These are phyloP conservation scores for Myxozyma udenii DNA, from an alignment of 805 yeast genomes.

Conservation along the genomic window DNA sequence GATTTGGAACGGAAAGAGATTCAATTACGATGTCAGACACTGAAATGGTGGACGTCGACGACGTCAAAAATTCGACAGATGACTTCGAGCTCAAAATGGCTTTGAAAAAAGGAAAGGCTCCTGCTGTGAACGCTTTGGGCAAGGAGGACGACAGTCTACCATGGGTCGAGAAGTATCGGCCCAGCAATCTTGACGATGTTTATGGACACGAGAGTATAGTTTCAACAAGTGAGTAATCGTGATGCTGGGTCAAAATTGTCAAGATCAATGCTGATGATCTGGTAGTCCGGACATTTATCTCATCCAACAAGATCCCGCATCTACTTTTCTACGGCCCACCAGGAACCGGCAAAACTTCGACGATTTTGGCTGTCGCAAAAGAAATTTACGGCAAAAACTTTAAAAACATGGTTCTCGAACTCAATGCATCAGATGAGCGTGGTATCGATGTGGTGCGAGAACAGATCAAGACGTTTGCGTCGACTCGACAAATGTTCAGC, in stretches of 20 bases:
- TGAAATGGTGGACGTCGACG: neutral
- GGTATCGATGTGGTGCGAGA: conserved; percentile 98
- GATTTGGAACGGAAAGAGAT: neutral
- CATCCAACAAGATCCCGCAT: conserved; percentile 83
- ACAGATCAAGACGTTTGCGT: conserved; percentile 93
- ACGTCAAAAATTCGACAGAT: neutral
- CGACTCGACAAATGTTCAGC: conserved; percentile 90
- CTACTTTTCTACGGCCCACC: conserved; percentile 93
- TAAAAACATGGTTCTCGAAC: conserved; percentile 81
- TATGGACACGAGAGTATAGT: conserved; percentile 89
- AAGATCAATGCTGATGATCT: neutral
- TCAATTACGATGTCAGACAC: neutral
- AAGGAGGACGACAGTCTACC: conserved; percentile 22
- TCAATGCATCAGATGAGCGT: conserved; percentile 96
- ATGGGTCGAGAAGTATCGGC: conserved; percentile 93
- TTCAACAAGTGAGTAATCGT: conserved; percentile 48
- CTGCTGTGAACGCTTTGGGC: neutral
- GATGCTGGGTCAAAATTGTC: neutral
- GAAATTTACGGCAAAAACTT: conserved; percentile 82
- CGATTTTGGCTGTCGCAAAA: conserved; percentile 79
- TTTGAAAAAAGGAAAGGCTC: neutral
- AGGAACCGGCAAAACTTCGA: conserved; percentile 90
- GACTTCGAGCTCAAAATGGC: neutral
- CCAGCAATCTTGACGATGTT: conserved; percentile 75
- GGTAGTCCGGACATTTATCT: conserved; percentile 70